Evolutionary conservation across 306 rosid species (phyloP), one percentile per base, ranked within the genome.

Genomic region (Cicer yamashitae): DNA sequence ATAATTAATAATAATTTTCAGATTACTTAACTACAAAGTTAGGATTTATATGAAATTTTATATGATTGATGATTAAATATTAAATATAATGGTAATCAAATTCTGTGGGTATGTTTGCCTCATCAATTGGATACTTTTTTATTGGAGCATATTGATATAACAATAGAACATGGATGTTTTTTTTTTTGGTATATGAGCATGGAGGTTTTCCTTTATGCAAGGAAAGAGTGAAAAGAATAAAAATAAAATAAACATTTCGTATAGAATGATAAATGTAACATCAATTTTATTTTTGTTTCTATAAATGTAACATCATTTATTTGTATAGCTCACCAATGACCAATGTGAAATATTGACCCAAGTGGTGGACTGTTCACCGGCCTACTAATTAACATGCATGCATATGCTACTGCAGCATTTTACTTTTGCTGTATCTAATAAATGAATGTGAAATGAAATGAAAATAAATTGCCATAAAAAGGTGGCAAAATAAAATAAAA

Each of bases 251-350:
- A 12, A 60, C 44, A 60, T 60, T 60, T 60, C 20, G 71, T 48
- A 13, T 22, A 20, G 50, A 17, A 34, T 66, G 41, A 70, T 63
- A 58, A 40, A 6, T 34, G 34, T 25, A 25, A 25, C 3, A 25
- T 25, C 25, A 22, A 22, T 22, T 22, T 22, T 22, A 1, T 1
- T 22, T 22, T 22, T 22, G 0, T 22, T 22, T 22, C 25, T 22
- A 22, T 1, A 22, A 22, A 22, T 22, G 25, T 34, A 13, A 11
- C 20, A 39, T 38, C 62, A 38, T 52, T 70, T 5, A 57, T 69
- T 75, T 51, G 53, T 57, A 47, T 67, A 13, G 87, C 52, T 84
- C 76, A 79, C 73, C 87, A 79, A 71, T 79, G 73, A 79, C 66
- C 80, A 65, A 14, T 69, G 75, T 76, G 44, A 79, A 73, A 47